Percentiles rank a stretch among this genome's conserved stretches.
phyloP scores from a whole-genome alignment of 2,329 filamentous ascomycete genomes.

The Emydomyces testavorans region DNA sequence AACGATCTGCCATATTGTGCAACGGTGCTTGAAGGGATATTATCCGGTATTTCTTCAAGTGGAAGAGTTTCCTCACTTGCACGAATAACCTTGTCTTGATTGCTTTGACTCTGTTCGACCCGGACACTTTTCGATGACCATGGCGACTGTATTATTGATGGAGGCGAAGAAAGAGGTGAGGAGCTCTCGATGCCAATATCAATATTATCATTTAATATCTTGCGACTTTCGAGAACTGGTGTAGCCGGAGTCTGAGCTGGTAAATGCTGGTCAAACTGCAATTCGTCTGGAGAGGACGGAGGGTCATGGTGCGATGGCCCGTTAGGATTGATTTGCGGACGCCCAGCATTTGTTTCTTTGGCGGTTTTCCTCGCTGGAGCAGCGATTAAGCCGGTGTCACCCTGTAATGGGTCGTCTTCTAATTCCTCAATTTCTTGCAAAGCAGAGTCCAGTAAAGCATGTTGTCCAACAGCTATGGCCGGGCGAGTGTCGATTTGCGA shows the following conservation, averaged over 20 bases:
- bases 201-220: neutral
- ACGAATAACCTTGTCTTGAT: neutral
- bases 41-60: neutral
- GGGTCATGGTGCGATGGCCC: neutral
- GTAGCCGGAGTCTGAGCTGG: constrained; percentile 6
- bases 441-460: neutral
- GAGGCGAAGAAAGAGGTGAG: constrained; percentile 31
- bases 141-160: constrained; percentile 17
- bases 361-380: neutral
- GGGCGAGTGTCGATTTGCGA: neutral
- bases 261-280: constrained; percentile 24
- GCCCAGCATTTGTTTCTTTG: neutral
- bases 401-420: constrained; percentile 12
- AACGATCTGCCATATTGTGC: constrained; percentile 23
- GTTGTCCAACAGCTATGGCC: neutral
- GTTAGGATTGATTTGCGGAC: neutral
- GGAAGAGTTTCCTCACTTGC: neutral
- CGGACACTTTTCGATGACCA: neutral
- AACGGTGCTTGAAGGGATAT: neutral
- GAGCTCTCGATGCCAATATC: constrained; percentile 17
- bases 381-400: neutral
- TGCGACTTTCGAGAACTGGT: constrained; percentile 8
- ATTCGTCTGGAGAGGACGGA: constrained; percentile 29
- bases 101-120: neutral
- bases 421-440: neutral